Evolutionary conservation across 495 filamentous ascomycete species (phyloP), one percentile per base, ranked within the genome.

Genomic region (Aspergillus affinis): DNA sequence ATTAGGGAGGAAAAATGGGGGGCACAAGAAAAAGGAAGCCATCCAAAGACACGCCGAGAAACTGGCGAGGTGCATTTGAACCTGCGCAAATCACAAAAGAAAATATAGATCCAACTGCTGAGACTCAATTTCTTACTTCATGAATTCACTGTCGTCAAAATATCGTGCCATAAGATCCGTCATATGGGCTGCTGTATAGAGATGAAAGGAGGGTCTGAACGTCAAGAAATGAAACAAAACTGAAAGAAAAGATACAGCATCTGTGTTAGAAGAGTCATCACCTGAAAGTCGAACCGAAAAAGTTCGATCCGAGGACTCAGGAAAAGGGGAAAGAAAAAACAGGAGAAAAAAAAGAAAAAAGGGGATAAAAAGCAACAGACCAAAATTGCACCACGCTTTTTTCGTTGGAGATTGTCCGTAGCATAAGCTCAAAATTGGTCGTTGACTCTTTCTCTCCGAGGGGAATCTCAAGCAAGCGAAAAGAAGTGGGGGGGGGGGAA

Each of bases 91-190:
- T 10, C 10, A 10, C 23, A 49, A 49, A 20, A 21, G 48, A 49
- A 49, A 49, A 49, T 20, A 49, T 49, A 26, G 15, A 26, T 49
- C 48, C 6, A 49, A 21, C 48, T 17, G 50, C 12, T 10, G 26
- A 8, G 48, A 41, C 13, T 13, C 36, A 41, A 41, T 41, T 41
- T 41, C 13, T 1, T 41, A 41, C 13, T 41, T 41, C 36, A 41
- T 41, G 12, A 41, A 15, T 13, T 41, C 36, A 41, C 55, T 59
- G 57, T 59, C 55, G 57, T 65, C 63, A 62, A 60, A 46, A 44
- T 61, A 57, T 59, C 54, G 48, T 61, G 51, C 52, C 52, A 32
- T 41, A 49, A 48, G 51, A 21, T 58, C 54, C 26, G 54, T 54
- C 46, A 51, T 49, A 54, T 55, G 41, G 49, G 44, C 56, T 50